Conservation (phyloP, 257 asterid genomes). For the Scutellaria barbata region DNA sequence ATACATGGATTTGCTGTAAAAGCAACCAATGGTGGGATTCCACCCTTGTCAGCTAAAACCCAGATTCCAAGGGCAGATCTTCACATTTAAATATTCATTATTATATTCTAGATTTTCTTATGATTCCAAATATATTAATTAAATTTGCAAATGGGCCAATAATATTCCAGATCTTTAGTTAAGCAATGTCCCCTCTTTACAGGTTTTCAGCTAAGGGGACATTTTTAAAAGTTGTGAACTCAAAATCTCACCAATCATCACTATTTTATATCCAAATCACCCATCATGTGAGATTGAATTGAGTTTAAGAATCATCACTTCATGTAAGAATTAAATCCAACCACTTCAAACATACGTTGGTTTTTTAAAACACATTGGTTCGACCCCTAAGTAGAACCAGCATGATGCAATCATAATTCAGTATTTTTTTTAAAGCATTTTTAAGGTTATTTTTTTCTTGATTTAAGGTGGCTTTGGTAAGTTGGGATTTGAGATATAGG, state of each 20-base stretch:
- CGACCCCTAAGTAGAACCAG: too few species aligned
- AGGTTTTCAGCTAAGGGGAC: conserved; percentile 31
- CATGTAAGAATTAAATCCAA: too few species aligned
- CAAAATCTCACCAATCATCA: conserved; percentile 17
- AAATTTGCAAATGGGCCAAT: conserved; percentile 24
- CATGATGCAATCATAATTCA: too few species aligned
- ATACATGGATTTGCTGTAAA: conserved; percentile 38
- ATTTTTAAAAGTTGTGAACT: conserved; percentile 18
- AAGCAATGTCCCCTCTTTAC: conserved; percentile 47
- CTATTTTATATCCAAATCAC: not conserved
- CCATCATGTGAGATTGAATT: not conserved
- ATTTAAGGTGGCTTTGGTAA: too few species aligned
- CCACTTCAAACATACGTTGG: too few species aligned
- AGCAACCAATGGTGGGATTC: conserved; percentile 42
- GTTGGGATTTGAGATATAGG: too few species aligned
- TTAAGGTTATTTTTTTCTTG: too few species aligned
- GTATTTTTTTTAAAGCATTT: too few species aligned
- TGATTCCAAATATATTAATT: conserved; percentile 25
- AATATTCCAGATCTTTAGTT: conserved; percentile 35
- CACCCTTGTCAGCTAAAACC: conserved; percentile 38
- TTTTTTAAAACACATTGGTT: too few species aligned
- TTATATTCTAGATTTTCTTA: not conserved
- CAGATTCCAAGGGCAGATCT: conserved; percentile 56
- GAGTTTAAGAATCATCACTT: too few species aligned
- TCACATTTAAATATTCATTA: conserved; percentile 4